A percentile compares a stretch with the other conserved stretches of the same genome.
phyloP scores from a whole-genome alignment of 2,329 filamentous ascomycete species.

The Metarhizium sp. region DNA sequence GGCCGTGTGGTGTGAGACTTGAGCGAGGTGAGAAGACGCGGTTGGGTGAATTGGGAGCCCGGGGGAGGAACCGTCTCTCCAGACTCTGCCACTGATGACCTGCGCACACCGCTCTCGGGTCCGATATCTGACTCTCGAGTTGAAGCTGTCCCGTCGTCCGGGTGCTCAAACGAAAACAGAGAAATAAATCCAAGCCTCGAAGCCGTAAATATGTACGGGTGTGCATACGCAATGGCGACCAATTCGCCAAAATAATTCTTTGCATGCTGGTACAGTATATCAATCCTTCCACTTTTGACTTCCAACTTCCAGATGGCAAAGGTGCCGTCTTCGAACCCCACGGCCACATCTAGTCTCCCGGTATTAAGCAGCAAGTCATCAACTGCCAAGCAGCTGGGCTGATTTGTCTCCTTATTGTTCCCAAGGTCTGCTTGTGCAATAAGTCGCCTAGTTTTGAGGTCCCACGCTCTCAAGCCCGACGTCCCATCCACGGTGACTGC shows the following conservation, averaged over 20 bases:
- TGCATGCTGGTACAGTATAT: constrained; percentile 46
- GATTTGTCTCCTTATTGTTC: constrained; percentile 12
- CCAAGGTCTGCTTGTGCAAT: constrained; percentile 40
- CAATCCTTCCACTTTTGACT: constrained; percentile 32
- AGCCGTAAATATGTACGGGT: constrained; percentile 72
- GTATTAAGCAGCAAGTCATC: constrained; percentile 39
- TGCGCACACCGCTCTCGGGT: not conserved
- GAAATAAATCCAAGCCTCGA: constrained; percentile 66
- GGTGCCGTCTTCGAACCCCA: constrained; percentile 64
- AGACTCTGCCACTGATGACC: not conserved
- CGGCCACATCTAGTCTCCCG: constrained; percentile 45
- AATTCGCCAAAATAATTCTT: constrained; percentile 56
- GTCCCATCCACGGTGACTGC: constrained; percentile 66
- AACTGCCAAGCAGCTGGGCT: constrained; percentile 57
- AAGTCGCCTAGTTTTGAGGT: constrained; percentile 52
- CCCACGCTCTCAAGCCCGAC: constrained; percentile 71
- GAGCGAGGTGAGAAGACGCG: constrained; percentile 60
- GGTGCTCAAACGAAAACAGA: constrained; percentile 56
- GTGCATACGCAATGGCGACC: constrained; percentile 59
- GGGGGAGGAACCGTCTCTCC: constrained; percentile 2
- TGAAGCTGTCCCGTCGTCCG: constrained; percentile 2
- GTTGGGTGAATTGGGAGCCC: constrained; percentile 12
- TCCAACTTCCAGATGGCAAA: constrained; percentile 62
- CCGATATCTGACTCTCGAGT: not conserved
- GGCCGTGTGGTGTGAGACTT: constrained; percentile 70